Base-by-base conservation (phyloP, 805 yeast species). In the Pichia deserticola region DNA sequence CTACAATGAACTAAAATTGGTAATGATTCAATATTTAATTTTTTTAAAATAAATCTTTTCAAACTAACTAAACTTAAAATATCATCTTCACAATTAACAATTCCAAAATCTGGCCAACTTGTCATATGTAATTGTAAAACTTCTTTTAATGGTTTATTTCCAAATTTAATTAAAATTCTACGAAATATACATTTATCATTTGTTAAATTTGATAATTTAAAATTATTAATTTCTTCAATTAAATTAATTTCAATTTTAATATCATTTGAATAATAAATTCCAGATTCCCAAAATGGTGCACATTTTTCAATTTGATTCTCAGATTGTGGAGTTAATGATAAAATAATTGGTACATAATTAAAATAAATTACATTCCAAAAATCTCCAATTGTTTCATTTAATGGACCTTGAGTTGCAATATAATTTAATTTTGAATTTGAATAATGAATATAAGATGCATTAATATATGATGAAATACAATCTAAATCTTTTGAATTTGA, bases 341-440 rank as follows among this genome's bases (percentile, higher is more conserved):
- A 66, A 30, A 92, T 78, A 4, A 92, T 63, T 7, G 86, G 82
- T 11, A 81, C 76, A 20, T 73, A 64, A 55, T 86, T 78, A 50
- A 83, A 81, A 40, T 79, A 69, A 13, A 86, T 75, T 68, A 89
- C 80, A 50, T 83, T 84, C 84, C 95, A 89, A 60, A 92, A 90
- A 63, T 92, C 96, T 25, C 80, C 81, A 29, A 83, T 74, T 0
- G 98, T 92, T 37, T 75, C 75, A 3, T 62, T 64, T 51, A 86
- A 65, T 3, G 99, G 99, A 2, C 97, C 99, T 64, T 92, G 97
- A 1, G 95, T 78, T 0, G 96, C 97, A 58, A 90, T 86, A 60
- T 84, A 86, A 39, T 76, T 74, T 38, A 67, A 51, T 5, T 58
- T 45, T 40, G 75, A 58, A 56, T 67, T 49, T 61, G 71, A 51